Evolutionary conservation across 78 protist species (phyloP).

Genomic region (Dictyostelium capitatum): DNA sequence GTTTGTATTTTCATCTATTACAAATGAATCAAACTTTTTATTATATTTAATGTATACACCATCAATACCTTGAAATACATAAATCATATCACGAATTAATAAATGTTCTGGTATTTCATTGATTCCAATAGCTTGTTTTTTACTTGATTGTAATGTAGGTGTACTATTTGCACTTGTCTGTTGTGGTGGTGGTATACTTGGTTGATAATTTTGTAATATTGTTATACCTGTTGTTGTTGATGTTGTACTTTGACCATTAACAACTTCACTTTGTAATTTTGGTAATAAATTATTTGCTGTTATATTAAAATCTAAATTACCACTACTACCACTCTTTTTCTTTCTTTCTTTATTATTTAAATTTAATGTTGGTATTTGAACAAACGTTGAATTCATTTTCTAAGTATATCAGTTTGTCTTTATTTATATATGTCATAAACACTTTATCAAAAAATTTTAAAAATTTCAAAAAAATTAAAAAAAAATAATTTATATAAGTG

Average conservation of each 20-base stretch:
- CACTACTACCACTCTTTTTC: not conserved
- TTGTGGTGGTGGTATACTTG: not conserved
- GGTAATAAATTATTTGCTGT: conserved; percentile 4
- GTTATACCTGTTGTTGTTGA: not conserved
- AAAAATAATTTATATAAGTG: not conserved
- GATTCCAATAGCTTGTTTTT: not conserved
- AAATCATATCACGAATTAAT: conserved; percentile 38
- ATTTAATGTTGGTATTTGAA: conserved; percentile 9
- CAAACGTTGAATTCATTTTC: conserved; percentile 24
- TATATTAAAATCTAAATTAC: not conserved
- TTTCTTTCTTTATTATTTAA: conserved; percentile 2
- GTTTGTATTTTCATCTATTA: conserved; percentile 7
- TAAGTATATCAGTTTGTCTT: too few species aligned
- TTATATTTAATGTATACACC: conserved; percentile 57
- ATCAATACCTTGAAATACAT: conserved; percentile 77
- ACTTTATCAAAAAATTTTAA: not conserved
- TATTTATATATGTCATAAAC: too few species aligned
- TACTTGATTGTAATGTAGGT: conserved; percentile 2
- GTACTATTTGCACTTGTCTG: not conserved
- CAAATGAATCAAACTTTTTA: conserved; percentile 4
- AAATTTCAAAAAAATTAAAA: not conserved
- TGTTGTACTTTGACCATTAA: not conserved
- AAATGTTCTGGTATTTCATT: conserved; percentile 33
- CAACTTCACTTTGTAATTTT: not conserved
- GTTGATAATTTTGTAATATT: not conserved